A percentile compares a stretch with the other conserved stretches of the same genome.
phyloP scores from a whole-genome alignment of 164 flowering plant species.

The grape (Vitis vinifera) region ASM3070453v1 NC_081818.1:15288001-15288500 shows the following conservation, averaged over 20 bases:
- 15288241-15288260: not conserved
- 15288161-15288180: conserved; percentile 26
- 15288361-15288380: too few relatives aligned
- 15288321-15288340: too few relatives aligned
- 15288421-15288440: not conserved
- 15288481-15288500: too few relatives aligned
- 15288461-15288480: not conserved
- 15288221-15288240: conserved; percentile 6
- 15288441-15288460: not conserved
- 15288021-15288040: too few relatives aligned
- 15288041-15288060: too few relatives aligned
- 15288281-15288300: too few relatives aligned
- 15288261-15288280: too few relatives aligned
- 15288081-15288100: conserved; percentile 88
- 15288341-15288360: too few relatives aligned
- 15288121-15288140: conserved; percentile 71
- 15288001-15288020: too few relatives aligned
- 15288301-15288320: too few relatives aligned
- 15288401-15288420: not conserved
- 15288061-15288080: conserved; percentile 62
- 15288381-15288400: conserved; percentile 1
- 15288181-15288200: conserved; percentile 2
- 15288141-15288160: conserved; percentile 65
- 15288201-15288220: conserved; percentile 3
- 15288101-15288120: conserved; percentile 70